Conservation (phyloP, 129 eudicot genomes). For the carrot (Daucus carota) region DH1_v3.0 NC_030383.2:34426501-34427000, state of each 20-base stretch:
- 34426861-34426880: no score
- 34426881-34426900: neutral
- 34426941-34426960: neutral
- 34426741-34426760: neutral
- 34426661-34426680: conserved; percentile 11
- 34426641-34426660: conserved; percentile 15
- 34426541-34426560: conserved; percentile 50
- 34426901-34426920: neutral
- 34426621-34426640: conserved; percentile 58
- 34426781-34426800: neutral
- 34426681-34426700: neutral
- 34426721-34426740: neutral
- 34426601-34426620: conserved; percentile 43
- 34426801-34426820: neutral
- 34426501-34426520: neutral
- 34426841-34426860: neutral
- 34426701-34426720: neutral
- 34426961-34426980: neutral
- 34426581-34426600: conserved; percentile 93
- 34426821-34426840: neutral
- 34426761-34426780: neutral
- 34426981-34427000: conserved; percentile 65
- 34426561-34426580: conserved; percentile 65
- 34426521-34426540: conserved; percentile 56
- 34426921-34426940: neutral